Evolutionary conservation across 2,329 filamentous ascomycete species (phyloP).

Genomic region (Hypoxylon sp.): DNA sequence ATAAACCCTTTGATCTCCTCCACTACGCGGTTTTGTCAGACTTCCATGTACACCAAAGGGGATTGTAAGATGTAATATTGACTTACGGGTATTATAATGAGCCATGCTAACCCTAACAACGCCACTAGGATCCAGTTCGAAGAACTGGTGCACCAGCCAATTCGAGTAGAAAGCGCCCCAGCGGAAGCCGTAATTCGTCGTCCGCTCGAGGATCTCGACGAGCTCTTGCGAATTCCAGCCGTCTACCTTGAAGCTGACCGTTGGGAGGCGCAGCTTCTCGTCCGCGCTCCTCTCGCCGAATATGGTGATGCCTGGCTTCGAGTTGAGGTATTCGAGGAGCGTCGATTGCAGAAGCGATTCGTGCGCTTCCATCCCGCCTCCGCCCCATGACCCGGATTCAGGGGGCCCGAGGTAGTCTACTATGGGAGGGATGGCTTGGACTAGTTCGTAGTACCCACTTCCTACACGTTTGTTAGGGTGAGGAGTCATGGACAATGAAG

Average conservation of each 20-base stretch:
- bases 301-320: slow-evolving; percentile 68
- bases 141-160: slow-evolving; percentile 70
- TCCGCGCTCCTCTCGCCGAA: slow-evolving; percentile 69
- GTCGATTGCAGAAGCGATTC: slow-evolving; percentile 72
- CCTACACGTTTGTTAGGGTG: slow-evolving; percentile 61
- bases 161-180: slow-evolving; percentile 80
- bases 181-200: slow-evolving; percentile 72
- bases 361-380: slow-evolving; percentile 65
- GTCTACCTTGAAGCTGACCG: slow-evolving; percentile 75
- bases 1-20: slow-evolving; percentile 70
- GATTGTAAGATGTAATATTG: background rate
- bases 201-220: slow-evolving; percentile 73
- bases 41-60: background rate
- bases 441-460: slow-evolving; percentile 78
- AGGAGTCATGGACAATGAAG: background rate
- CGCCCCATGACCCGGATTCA: slow-evolving; percentile 60
- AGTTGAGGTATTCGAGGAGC: slow-evolving; percentile 71
- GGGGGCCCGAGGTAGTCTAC: slow-evolving; percentile 70
- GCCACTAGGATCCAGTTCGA: slow-evolving; percentile 72
- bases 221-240: slow-evolving; percentile 70
- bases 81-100: slow-evolving; percentile 79
- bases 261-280: slow-evolving; percentile 69
- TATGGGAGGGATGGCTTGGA: slow-evolving; percentile 73
- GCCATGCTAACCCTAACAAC: slow-evolving; percentile 79
- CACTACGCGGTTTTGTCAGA: slow-evolving; percentile 55